Base-by-base conservation (phyloP, 75 land plant genomes). In the Selaginella moellendorffii region DNA sequence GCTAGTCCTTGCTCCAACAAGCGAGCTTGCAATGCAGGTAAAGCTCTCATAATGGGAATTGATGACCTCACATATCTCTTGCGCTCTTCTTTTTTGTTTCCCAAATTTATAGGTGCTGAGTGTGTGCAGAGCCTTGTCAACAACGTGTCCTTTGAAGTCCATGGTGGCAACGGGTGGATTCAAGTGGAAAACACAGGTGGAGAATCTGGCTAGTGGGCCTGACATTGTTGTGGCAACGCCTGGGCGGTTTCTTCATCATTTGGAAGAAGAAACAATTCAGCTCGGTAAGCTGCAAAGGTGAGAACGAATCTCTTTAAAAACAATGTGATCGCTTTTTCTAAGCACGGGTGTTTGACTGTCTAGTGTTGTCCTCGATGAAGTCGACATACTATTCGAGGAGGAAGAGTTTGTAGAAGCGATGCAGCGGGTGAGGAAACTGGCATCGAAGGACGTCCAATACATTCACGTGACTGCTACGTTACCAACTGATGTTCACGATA, bases 101-200 rank as follows among this genome's bases (percentile, higher is more conserved):
- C 51, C 10, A 10, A 46, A 46, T 70, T 61, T 71, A 54, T 80
- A 86, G 99, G 90, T 95, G n/a, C 81, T 95, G 23, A 79, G 73
- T 51, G 80, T 72, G 54, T 89, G 96, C 59, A 72, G 96, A 28
- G 78, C 83, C 19, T 66, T 95, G 18, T 83, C 99, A 52, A 86
- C 77, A 52, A 75, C 52, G 66, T 76, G 79, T 19, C 85, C 87
- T 63, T 82, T 89, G 30, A 82, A 81, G 54, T 95, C 96, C 26
- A 84, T 95, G 85, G 90, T 89, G 54, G 87, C 81, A 62, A 95
- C 99, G 24, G 99, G 99, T 56, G 96, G 99, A 67, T 95, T 89
- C 69, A 74, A 77, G 20, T 86, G 83, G 71, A 93, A 73, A 74
- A 95, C 99, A 54, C 99, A 95, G 54, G 65, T 86, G 31, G 96